phyloP scores from a whole-genome alignment of 169 alveolate species.

The Cryptosporidium meleagridis region DNA sequence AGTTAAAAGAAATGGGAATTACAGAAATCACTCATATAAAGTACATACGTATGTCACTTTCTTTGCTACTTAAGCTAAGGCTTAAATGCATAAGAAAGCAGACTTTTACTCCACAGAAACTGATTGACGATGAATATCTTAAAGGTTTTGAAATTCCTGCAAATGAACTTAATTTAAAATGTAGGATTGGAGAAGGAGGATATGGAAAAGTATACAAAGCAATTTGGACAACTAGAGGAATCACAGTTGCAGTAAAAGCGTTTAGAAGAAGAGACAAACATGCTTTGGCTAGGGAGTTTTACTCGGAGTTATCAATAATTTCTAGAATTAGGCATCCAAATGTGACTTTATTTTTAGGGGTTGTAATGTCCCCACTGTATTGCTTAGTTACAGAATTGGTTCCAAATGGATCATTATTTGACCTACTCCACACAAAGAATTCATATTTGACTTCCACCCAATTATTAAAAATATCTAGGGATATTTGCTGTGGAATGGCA shows the following conservation, averaged over 20 bases:
- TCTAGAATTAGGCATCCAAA: constrained; percentile 86
- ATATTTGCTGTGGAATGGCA: constrained; percentile 83
- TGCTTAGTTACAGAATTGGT: constrained; percentile 87
- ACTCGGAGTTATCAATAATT: constrained; percentile 82
- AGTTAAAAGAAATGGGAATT: constrained; percentile 77
- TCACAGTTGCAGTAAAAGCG: constrained; percentile 81
- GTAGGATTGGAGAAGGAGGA: constrained; percentile 86
- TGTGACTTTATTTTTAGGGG: constrained; percentile 85
- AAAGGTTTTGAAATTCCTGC: constrained; percentile 76
- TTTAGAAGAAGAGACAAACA: constrained; percentile 77
- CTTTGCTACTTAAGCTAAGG: constrained; percentile 76
- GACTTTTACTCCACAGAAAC: constrained; percentile 64
- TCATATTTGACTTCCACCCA: constrained; percentile 68
- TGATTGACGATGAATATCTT: constrained; percentile 58
- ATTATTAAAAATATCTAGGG: constrained; percentile 80
- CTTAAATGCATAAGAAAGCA: constrained; percentile 76
- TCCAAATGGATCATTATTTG: constrained; percentile 82
- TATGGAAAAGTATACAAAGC: constrained; percentile 87
- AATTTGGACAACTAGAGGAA: constrained; percentile 81
- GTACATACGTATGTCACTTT: constrained; percentile 72
- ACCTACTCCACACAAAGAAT: constrained; percentile 81
- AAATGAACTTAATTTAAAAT: constrained; percentile 75
- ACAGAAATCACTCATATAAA: constrained; percentile 64
- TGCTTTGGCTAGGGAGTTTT: constrained; percentile 80
- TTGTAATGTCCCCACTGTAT: constrained; percentile 81